These are phyloP conservation scores for Macrocybe sp. DNA, from an alignment of 1,284 basidiomycete genomes.

Conservation along the genomic window DNA sequence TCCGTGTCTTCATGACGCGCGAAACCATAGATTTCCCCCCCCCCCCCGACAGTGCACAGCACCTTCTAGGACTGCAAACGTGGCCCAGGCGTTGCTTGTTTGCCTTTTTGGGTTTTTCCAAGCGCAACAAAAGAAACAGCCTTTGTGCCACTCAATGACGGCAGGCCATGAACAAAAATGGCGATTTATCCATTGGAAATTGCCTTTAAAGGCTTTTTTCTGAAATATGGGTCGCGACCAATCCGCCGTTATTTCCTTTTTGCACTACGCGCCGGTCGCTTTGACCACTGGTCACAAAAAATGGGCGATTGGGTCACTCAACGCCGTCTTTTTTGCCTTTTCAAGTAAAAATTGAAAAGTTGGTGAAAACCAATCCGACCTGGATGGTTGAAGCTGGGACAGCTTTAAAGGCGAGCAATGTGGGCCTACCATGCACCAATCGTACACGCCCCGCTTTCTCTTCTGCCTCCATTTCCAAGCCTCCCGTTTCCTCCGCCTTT, in stretches of 20 bases:
- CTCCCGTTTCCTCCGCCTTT: constrained; percentile 1
- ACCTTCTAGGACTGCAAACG: not conserved
- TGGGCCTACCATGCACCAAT: constrained; percentile 1
- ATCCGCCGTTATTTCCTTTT: constrained; percentile 16
- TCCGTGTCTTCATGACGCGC: too few species aligned
- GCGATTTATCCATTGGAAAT: constrained; percentile 3
- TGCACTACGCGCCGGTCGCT: constrained; percentile 6
- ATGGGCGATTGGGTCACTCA: constrained; percentile 13
- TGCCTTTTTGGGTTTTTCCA: not conserved
- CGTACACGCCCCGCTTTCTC: not conserved
- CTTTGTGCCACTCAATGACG: constrained; percentile 5
- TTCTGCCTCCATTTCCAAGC: not conserved
- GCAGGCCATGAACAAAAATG: constrained; percentile 2
- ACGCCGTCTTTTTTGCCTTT: constrained; percentile 7
- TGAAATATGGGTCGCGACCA: constrained; percentile 9
- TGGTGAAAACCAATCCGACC: constrained; percentile 16
- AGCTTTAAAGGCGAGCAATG: constrained; percentile 10
- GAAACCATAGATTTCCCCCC: too few species aligned
- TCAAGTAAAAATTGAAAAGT: constrained; percentile 10
- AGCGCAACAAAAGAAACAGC: not conserved
- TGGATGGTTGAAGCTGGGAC: constrained; percentile 4
- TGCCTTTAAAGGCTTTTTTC: constrained; percentile 14
- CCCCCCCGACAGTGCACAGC: too few species aligned
- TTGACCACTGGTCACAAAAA: constrained; percentile 12
- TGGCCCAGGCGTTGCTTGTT: not conserved